Evolutionary conservation across 306 rosid genomes (phyloP), one percentile per base, ranked within the genome.

Genomic region (Gynostemma pentaphyllum): DNA sequence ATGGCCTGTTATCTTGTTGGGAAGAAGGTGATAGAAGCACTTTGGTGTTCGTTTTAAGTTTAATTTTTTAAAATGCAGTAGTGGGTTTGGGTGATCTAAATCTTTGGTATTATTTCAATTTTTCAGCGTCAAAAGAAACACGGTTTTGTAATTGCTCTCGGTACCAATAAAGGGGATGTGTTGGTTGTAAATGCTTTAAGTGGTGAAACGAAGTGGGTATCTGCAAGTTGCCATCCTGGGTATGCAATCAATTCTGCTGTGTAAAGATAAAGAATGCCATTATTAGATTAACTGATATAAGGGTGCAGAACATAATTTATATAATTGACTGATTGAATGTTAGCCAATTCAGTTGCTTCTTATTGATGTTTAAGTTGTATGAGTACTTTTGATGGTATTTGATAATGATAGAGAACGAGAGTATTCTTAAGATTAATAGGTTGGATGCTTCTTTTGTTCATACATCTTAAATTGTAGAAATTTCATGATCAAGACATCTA

Each of bases 81-180:
- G 40, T 15, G 6, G 2, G 61, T 54, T 21, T 30, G 16, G 57
- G 16, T 40, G 34, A 34, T 56, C 28, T 56, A 56, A 18, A 56
- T 12, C n/a, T 4, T 2, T 34, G 19, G 11, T 16, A 26, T 32
- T 56, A 13, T 39, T 26, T 70, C 4, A 13, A 36, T 46, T 54
- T 70, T 66, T 71, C 76, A 83, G 88, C 82, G 69, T 69, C 78
- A 67, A 32, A 81, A 81, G 68, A 78, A 63, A 57, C 71, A 44
- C 24, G 76, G 80, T 65, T 74, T 71, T 69, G 64, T 83, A 52
- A 51, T 83, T 46, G 85, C 77, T 63, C 82, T 83, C 3, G 77
- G 77, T 41, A 34, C 69, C 21, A 49, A 37, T 23, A 66, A 72
- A 63, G 88, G 85, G 63, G 65, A 66, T 2, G 53, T 83, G 48